Evolutionary conservation across 1,139 yeast species (phyloP).

Genomic region (Pichia sp.): DNA sequence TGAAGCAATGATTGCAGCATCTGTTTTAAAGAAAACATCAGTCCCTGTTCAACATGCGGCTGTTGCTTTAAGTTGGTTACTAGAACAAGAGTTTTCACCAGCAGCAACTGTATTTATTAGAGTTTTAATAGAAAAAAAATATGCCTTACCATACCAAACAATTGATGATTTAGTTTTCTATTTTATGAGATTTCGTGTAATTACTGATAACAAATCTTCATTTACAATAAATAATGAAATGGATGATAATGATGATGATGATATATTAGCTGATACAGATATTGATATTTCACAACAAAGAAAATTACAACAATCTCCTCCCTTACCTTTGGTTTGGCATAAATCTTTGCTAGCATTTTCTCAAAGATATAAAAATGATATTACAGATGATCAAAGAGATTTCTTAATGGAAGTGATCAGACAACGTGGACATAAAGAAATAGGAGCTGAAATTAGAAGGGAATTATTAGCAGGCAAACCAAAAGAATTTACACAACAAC

Average conservation of each 20-base stretch:
- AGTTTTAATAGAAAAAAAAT: constrained; percentile 85
- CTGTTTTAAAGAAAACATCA: constrained; percentile 82
- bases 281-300: constrained; percentile 29
- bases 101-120: constrained; percentile 88
- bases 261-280: constrained; percentile 28
- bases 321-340: constrained; percentile 94
- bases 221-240: constrained; percentile 21
- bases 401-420: constrained; percentile 85
- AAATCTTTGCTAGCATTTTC: constrained; percentile 92
- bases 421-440: constrained; percentile 80
- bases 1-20: constrained; percentile 94
- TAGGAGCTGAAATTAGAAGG: constrained; percentile 92
- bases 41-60: constrained; percentile 95
- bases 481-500: constrained; percentile 38
- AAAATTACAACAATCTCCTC: constrained; percentile 41
- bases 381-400: constrained; percentile 95
- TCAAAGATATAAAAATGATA: constrained; percentile 92
- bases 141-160: constrained; percentile 94
- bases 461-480: constrained; percentile 75
- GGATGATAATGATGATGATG: constrained; percentile 30
- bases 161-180: constrained; percentile 94
- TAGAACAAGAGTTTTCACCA: constrained; percentile 81
- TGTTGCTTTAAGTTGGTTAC: constrained; percentile 81
- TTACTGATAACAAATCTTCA: constrained; percentile 32
- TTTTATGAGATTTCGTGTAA: constrained; percentile 77